These are phyloP conservation scores for Nemophila menziesii DNA, from an alignment of 257 asterid genomes.

Conservation along the genomic window DNA sequence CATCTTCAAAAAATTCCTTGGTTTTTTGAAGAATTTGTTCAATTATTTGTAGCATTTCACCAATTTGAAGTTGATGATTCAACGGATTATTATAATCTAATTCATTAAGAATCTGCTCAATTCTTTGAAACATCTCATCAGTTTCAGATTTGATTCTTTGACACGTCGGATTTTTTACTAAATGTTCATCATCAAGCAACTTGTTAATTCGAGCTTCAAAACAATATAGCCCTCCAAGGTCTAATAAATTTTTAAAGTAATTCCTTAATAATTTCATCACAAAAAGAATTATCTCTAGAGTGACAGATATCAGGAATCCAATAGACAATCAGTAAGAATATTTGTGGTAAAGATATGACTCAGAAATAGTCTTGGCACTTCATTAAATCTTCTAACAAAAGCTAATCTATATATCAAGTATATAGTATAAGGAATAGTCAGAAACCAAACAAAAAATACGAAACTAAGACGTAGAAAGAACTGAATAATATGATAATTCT, in stretches of 20 bases:
- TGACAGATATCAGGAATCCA: slow-evolving; percentile 93
- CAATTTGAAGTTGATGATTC: too few relatives aligned
- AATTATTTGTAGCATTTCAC: too few relatives aligned
- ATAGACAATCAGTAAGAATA: slow-evolving; percentile 86
- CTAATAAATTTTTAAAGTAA: slow-evolving; percentile 80
- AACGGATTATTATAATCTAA: slow-evolving; percentile 96
- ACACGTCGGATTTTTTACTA: too few relatives aligned
- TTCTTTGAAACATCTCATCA: slow-evolving; percentile 73
- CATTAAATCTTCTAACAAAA: slow-evolving; percentile 81
- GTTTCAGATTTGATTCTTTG: slow-evolving; percentile 88
- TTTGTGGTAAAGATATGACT: slow-evolving; percentile 76
- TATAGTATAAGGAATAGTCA: slow-evolving; percentile 82
- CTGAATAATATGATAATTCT: slow-evolving; percentile 82
- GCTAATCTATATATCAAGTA: slow-evolving; percentile 98
- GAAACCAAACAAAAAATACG: slow-evolving; percentile 94
- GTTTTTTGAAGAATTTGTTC: too few relatives aligned
- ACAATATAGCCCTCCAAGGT: slow-evolving; percentile 95
- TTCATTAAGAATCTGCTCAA: slow-evolving; percentile 98
- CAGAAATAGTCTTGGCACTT: slow-evolving; percentile 76
- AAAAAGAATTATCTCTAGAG: slow-evolving; percentile 85
- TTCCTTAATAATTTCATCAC: slow-evolving; percentile 96
- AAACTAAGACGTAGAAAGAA: slow-evolving; percentile 87
- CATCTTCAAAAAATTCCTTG: too few relatives aligned
- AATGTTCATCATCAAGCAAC: slow-evolving; percentile 53
- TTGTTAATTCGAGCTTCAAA: slow-evolving; percentile 87